Conservation (phyloP, 345 rosid species). For the Sisymbrium irio region DNA sequence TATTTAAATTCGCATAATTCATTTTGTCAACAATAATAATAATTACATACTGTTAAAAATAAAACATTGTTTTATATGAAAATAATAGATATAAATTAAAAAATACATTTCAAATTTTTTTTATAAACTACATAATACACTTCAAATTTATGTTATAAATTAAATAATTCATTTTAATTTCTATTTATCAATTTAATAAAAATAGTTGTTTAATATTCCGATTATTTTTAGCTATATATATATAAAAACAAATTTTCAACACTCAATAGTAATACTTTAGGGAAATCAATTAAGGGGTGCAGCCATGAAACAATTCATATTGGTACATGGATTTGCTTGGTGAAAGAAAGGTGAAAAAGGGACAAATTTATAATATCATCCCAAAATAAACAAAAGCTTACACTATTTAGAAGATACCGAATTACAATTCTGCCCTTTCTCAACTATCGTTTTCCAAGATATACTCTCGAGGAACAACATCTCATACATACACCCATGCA, state of each 20-base stretch:
- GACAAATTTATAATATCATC: background rate
- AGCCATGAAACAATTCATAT: background rate
- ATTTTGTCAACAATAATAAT: background rate
- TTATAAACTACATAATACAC: background rate
- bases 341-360: background rate
- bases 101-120: background rate
- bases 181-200: background rate
- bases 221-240: background rate
- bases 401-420: background rate
- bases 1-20: background rate
- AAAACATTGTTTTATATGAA: background rate
- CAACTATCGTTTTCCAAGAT: conserved; percentile 65
- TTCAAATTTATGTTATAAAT: background rate
- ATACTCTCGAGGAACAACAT: conserved; percentile 65
- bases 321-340: background rate
- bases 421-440: conserved; percentile 12
- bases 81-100: background rate
- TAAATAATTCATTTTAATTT: background rate
- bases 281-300: too few relatives aligned
- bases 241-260: too few relatives aligned
- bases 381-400: conserved; percentile 3
- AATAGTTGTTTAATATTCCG: background rate
- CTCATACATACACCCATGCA: conserved; percentile 13
- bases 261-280: too few relatives aligned
- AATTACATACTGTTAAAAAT: background rate